Percentiles rank a stretch among this genome's conserved stretches.
phyloP scores from a whole-genome alignment of 495 filamentous ascomycete genomes.

The Paragyromitra xinjiangensis region DNA sequence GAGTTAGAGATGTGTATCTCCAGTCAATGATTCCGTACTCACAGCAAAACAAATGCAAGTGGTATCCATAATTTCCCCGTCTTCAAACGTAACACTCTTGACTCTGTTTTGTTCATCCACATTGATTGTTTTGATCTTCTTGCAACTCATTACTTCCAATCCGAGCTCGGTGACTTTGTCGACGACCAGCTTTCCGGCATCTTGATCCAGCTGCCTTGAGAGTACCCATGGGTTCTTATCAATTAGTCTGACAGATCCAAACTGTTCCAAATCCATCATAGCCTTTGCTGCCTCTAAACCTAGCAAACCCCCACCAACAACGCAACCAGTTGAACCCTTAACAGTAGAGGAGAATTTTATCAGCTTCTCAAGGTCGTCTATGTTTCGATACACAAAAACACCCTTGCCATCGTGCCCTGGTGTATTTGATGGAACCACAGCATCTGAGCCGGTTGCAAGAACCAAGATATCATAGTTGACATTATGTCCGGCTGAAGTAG shows the following conservation, averaged over 20 bases:
- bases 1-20: conserved; percentile 35
- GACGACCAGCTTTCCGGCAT: conserved; percentile 84
- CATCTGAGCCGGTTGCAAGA: conserved; percentile 91
- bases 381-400: conserved; percentile 94
- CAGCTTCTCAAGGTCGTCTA: conserved; percentile 81
- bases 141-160: conserved; percentile 82
- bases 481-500: conserved; percentile 73
- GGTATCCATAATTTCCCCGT: conserved; percentile 83
- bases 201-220: conserved; percentile 82
- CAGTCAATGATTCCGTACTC: conserved; percentile 53
- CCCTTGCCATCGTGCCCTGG: conserved; percentile 86
- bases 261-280: conserved; percentile 87
- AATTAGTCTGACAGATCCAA: conserved; percentile 79
- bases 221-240: conserved; percentile 92
- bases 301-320: conserved; percentile 90
- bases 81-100: conserved; percentile 80
- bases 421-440: conserved; percentile 79
- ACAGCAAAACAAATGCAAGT: conserved; percentile 89
- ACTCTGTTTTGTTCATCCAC: conserved; percentile 73
- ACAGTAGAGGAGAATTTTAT: conserved; percentile 75
- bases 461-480: conserved; percentile 90
- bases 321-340: conserved; percentile 75
- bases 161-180: conserved; percentile 85
- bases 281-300: conserved; percentile 95
- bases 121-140: conserved; percentile 77